phyloP scores from a whole-genome alignment of 2,329 filamentous ascomycete species.

The Zymoseptoria pseudotritici region DNA sequence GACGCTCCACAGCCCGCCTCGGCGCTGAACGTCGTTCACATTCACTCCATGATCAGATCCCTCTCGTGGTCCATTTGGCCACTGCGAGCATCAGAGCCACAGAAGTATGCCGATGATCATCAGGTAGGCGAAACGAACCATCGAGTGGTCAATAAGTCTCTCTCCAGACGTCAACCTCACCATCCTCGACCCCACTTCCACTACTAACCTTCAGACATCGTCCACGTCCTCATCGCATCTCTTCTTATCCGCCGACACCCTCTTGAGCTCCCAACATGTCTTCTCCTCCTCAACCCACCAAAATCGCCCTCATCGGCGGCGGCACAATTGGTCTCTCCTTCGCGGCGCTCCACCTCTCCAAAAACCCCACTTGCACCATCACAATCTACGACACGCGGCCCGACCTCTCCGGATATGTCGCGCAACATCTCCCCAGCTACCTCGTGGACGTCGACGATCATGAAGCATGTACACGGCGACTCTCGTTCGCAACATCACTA shows the following conservation, averaged over 20 bases:
- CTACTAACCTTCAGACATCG: background rate
- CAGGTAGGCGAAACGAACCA: background rate
- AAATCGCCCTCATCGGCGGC: constrained; percentile 38
- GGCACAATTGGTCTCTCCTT: constrained; percentile 51
- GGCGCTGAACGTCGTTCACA: too few relatives aligned
- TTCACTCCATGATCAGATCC: too few relatives aligned
- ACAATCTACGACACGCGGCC: constrained; percentile 46
- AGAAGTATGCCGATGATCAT: background rate
- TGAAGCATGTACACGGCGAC: constrained; percentile 17
- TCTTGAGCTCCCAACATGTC: background rate
- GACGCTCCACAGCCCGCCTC: too few relatives aligned
- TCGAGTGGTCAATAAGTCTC: background rate
- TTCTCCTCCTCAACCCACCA: background rate
- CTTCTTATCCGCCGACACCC: background rate
- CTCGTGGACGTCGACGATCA: constrained; percentile 28
- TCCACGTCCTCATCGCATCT: background rate
- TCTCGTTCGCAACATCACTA: constrained; percentile 35
- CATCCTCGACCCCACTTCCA: background rate
- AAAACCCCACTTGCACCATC: constrained; percentile 35
- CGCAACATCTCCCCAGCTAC: constrained; percentile 37
- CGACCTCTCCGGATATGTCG: constrained; percentile 41
- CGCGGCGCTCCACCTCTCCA: constrained; percentile 45
- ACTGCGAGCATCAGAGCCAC: too few relatives aligned
- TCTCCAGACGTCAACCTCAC: background rate
- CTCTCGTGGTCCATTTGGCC: too few relatives aligned